Evolutionary conservation across 2,329 filamentous ascomycete genomes (phyloP), one percentile per base, ranked within the genome.

Genomic region (Erysiphe pulchra): DNA sequence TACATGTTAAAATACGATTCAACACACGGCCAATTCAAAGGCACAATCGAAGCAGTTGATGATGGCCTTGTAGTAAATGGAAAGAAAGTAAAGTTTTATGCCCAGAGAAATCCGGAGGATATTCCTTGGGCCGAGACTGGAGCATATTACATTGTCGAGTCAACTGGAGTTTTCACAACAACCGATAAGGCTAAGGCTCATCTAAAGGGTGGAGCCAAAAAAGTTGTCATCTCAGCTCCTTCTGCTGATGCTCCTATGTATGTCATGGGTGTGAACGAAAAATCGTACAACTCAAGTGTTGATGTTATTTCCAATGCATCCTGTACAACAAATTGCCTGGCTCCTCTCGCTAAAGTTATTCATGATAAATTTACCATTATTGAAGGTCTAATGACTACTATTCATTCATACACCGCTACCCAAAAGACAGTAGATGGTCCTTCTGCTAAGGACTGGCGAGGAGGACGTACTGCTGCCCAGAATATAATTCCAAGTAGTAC

Each of bases 1-100:
- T 95, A 95, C 78, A 95, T 95, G 90, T 80, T 98, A 70, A 92
- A 92, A 75, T 95, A 95, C 67, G 90, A 98, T 74, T 85, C 82
- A 59, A 85, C 82, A 65, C 90, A 98, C 76, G 90, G 90, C 58
- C 64, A 75, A 64, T 98, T 95, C 81, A 92, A 94, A 73, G 87
- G 87, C 58, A 77, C 80, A 50, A 75, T 95, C 65, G 66, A 77
- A 65, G 70, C 77, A 50, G 70, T 76, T 50, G 64, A 64, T 56
- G 75, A 71, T 59, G 70, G 71, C 63, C 75, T 98, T 56, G 65
- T 77, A 57, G 77, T 95, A 73, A 87, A 94, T 67, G 85, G 83
- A 77, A 92, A 92, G 78, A 80, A 71, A 60, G 72, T 95, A 72
- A 78, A 77, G 69, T 93, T 94, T 80, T 92, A 87, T 80, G 73